Evolutionary conservation across 139 green algal genomes (phyloP).

Genomic region (Coelastrella sp.): DNA sequence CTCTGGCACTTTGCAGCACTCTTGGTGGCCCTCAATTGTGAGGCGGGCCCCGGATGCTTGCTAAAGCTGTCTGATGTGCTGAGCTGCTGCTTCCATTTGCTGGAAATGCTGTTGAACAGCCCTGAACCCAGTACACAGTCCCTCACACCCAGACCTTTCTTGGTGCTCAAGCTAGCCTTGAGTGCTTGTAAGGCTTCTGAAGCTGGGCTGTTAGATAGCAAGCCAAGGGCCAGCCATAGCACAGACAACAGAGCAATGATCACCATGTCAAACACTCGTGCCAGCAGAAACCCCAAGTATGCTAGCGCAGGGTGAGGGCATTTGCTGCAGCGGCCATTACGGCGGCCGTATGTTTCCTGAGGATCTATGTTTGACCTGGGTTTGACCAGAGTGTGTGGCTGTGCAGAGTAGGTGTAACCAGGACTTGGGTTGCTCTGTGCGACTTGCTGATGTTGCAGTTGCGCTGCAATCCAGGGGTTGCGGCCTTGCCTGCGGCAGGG

Average conservation of each 20-base stretch:
- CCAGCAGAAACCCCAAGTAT: background rate
- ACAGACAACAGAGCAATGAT: background rate
- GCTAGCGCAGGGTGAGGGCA: background rate
- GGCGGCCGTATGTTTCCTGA: background rate
- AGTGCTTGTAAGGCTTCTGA: background rate
- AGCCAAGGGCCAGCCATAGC: background rate
- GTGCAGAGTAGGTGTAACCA: background rate
- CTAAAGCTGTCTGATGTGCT: no score
- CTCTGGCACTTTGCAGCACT: no score
- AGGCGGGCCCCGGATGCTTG: no score
- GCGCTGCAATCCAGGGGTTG: background rate
- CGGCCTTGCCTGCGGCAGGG: constrained; percentile 8
- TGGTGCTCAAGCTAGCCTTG: background rate
- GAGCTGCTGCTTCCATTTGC: no score
- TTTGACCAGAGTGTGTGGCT: background rate
- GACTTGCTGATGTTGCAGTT: background rate
- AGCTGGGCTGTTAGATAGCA: background rate
- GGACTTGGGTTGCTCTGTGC: background rate
- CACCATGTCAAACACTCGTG: constrained; percentile 9
- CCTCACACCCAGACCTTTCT: background rate
- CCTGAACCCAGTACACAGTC: background rate
- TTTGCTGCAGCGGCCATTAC: constrained; percentile 24
- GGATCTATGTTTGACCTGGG: constrained; percentile 8
- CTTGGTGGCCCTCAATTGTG: no score
- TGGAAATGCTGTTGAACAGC: background rate